Evolutionary conservation across 1,284 basidiomycete genomes (phyloP).

Genomic region (Ustilago xerochloae): DNA sequence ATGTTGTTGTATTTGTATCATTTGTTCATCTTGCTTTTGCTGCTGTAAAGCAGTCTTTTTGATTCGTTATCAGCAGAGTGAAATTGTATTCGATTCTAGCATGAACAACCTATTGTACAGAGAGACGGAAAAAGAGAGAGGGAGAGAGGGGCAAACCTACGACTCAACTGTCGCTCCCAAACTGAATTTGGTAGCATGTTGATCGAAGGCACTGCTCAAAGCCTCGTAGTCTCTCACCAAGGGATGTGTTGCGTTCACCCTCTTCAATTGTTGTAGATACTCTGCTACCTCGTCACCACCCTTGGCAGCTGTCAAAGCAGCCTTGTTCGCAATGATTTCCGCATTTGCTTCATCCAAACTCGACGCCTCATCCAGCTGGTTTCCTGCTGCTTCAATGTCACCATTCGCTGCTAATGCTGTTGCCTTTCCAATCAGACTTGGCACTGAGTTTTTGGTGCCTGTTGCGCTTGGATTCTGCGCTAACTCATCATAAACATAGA

Average conservation of each 20-base stretch:
- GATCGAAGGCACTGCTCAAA: constrained; percentile 24
- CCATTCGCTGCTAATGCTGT: constrained; percentile 55
- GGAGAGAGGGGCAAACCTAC: not conserved
- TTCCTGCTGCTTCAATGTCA: constrained; percentile 39
- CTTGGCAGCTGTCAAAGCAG: constrained; percentile 25
- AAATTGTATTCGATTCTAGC: not conserved
- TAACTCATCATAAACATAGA: constrained; percentile 67
- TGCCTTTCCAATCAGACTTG: constrained; percentile 58
- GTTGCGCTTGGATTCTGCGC: constrained; percentile 57
- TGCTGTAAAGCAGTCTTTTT: not conserved
- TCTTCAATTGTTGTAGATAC: constrained; percentile 17
- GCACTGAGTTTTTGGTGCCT: constrained; percentile 41
- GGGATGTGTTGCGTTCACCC: constrained; percentile 26
- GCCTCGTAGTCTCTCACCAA: constrained; percentile 24
- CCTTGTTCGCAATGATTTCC: constrained; percentile 47
- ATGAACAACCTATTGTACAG: not conserved
- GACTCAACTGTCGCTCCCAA: constrained; percentile 26
- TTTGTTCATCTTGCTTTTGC: not conserved
- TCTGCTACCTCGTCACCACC: constrained; percentile 1
- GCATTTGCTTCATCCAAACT: constrained; percentile 40
- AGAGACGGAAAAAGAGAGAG: not conserved
- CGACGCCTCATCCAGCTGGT: constrained; percentile 50
- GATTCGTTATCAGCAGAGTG: not conserved
- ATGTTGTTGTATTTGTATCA: constrained; percentile 37
- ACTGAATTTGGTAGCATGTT: constrained; percentile 18